Evolutionary conservation across 305 asterid species (phyloP).

Genomic region (Fraxinus paxiana): DNA sequence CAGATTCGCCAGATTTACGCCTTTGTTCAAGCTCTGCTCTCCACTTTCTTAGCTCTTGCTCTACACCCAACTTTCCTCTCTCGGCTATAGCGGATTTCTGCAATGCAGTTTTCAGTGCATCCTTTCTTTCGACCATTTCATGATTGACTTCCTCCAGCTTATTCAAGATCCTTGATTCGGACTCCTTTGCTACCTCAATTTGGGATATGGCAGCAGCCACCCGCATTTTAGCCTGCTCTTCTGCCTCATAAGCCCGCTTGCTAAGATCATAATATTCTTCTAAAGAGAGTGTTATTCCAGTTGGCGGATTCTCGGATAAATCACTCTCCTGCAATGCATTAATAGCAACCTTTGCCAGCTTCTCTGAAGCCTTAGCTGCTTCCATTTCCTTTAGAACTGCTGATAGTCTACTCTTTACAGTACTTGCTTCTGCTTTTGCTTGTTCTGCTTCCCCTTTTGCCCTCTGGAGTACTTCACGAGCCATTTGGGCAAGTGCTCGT

Average conservation of each 20-base stretch:
- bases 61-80: constrained; percentile 65
- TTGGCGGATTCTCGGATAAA: constrained; percentile 43
- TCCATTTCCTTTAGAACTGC: constrained; percentile 75
- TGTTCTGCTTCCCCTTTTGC: constrained; percentile 65
- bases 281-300: constrained; percentile 54
- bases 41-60: constrained; percentile 75
- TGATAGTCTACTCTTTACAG: constrained; percentile 47
- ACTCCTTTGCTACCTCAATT: constrained; percentile 69
- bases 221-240: constrained; percentile 64
- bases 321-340: constrained; percentile 61
- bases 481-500: constrained; percentile 44
- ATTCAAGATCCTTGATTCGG: constrained; percentile 49
- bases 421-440: constrained; percentile 59
- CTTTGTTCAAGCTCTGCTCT: constrained; percentile 62
- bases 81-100: constrained; percentile 62
- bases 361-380: constrained; percentile 73
- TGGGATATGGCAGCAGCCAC: constrained; percentile 60
- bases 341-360: constrained; percentile 73
- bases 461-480: constrained; percentile 49
- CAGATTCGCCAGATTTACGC: constrained; percentile 44
- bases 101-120: constrained; percentile 49
- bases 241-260: constrained; percentile 80
- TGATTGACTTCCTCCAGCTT: constrained; percentile 61
- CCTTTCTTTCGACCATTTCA: constrained; percentile 44
- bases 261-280: constrained; percentile 82